Base-by-base conservation (phyloP, 306 rosid species). In the Acacia melanoxylon region DNA sequence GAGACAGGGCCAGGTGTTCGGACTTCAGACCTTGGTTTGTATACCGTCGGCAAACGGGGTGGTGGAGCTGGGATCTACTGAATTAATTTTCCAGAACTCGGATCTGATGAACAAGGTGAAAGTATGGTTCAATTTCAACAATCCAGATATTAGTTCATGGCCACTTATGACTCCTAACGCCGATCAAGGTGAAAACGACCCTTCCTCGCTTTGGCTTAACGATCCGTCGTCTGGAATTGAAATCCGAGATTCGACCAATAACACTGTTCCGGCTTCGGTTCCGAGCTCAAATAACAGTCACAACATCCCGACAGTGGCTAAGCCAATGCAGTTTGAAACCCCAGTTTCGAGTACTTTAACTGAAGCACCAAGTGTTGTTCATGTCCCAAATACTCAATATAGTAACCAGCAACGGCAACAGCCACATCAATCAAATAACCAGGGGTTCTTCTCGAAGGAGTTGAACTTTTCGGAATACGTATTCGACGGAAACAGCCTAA, bases 151-250 rank as follows among this genome's bases (percentile, higher is more conserved):
- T 61, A 91, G 86, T 62, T 88, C 94, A 4, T 95, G 98, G 97
- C 93, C 93, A 0, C 56, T 88, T 19, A 68, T 17, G 46, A 19
- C 59, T 46, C 85, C 85, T 1, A 76, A 68, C 27, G 71, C 87
- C 75, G 94, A 89, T 78, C 98, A 92, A 72, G 98, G 90, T 2
- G 98, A 95, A 73, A 92, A 86, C 74, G 99, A 95, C 31, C 98
- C 98, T 14, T 91, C 97, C 5, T 87, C 94, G 1, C 85, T 93
- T 10, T 95, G 98, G 99, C 70, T 95, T 27, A 90, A 71, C 74
- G 98, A 92, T 71, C 89, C 88, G 27, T 72, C 91, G 15, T 80
- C 75, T 48, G 58, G 86, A 5, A 76, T 79, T 8, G 97, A 89
- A 68, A 81, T 88, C 14, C 85, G 90, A 78, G 96, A 92, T 44